A percentile compares a stretch with the other conserved stretches of the same genome.
Conservation (phyloP, 2,329 filamentous ascomycete species). For the Pseudogymnoascus sp. region DNA sequence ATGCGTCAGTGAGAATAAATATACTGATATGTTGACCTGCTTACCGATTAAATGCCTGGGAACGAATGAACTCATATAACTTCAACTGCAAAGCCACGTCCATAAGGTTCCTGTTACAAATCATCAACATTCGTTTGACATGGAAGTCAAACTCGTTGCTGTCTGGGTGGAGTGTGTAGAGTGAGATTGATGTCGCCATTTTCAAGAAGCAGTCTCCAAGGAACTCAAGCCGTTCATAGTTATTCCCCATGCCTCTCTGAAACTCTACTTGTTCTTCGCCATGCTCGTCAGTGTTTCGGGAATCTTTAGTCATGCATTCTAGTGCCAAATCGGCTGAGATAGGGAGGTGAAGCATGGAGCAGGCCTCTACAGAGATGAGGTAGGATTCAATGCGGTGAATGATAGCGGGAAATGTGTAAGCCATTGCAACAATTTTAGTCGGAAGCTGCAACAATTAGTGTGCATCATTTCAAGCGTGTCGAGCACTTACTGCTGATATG, state of each 20-base stretch:
- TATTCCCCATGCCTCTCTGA: slow-evolving; percentile 80
- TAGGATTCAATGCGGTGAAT: slow-evolving; percentile 77
- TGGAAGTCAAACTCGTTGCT: slow-evolving; percentile 83
- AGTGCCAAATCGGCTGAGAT: slow-evolving; percentile 66
- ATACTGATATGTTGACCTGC: slow-evolving; percentile 15
- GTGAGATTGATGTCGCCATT: slow-evolving; percentile 84
- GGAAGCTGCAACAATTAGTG: slow-evolving; percentile 48
- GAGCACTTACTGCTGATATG: slow-evolving; percentile 62
- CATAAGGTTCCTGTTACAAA: slow-evolving; percentile 88
- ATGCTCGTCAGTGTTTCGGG: slow-evolving; percentile 73
- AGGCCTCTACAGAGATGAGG: slow-evolving; percentile 73
- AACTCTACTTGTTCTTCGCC: slow-evolving; percentile 61
- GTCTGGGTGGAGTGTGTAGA: slow-evolving; percentile 69
- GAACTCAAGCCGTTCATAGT: slow-evolving; percentile 92
- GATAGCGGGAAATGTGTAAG: slow-evolving; percentile 72
- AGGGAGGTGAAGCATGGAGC: slow-evolving; percentile 53
- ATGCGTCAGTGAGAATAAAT: neutral
- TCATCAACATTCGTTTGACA: slow-evolving; percentile 79
- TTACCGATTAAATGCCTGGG: slow-evolving; percentile 68
- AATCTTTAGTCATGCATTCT: slow-evolving; percentile 89
- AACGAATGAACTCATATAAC: slow-evolving; percentile 71
- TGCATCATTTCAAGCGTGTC: neutral
- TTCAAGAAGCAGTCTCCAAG: slow-evolving; percentile 92
- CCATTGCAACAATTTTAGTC: slow-evolving; percentile 61
- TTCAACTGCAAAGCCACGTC: slow-evolving; percentile 60